phyloP scores from a whole-genome alignment of 2,329 filamentous ascomycete species.

The Colletotrichum melonis region DNA sequence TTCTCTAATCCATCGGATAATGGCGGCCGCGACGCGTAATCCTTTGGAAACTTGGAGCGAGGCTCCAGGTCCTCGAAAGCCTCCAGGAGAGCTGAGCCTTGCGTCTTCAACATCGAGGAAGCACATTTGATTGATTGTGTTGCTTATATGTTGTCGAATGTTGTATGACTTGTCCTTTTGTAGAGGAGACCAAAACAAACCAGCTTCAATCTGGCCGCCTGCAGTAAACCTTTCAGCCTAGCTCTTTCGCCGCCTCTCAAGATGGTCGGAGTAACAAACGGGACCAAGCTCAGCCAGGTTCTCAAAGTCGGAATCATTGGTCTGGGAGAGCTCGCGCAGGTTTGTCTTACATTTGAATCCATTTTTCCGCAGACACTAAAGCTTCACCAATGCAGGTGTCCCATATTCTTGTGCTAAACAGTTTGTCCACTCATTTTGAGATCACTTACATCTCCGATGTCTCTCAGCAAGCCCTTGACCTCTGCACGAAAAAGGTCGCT shows the following conservation, averaged over 20 bases:
- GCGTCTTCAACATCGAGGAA: background rate
- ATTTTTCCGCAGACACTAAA: background rate
- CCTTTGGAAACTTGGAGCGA: background rate
- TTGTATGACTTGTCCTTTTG: background rate
- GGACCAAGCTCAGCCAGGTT: background rate
- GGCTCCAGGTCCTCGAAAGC: background rate
- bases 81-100: background rate
- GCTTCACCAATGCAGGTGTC: conserved; percentile 53
- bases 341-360: background rate
- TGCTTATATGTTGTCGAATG: background rate
- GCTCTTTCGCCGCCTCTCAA: background rate
- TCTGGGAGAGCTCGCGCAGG: background rate
- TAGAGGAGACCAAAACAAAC: too few species aligned
- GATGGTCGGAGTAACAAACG: background rate
- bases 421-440: conserved; percentile 55
- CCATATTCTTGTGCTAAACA: conserved; percentile 61
- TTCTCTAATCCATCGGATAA: background rate
- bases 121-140: background rate
- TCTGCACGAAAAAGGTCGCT: conserved; percentile 39
- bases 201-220: background rate
- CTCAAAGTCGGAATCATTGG: background rate
- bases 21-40: background rate
- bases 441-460: conserved; percentile 63
- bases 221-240: background rate
- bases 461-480: conserved; percentile 46